Base-by-base conservation (phyloP, 2,329 filamentous ascomycete genomes). In the Colletotrichum incanum region DNA sequence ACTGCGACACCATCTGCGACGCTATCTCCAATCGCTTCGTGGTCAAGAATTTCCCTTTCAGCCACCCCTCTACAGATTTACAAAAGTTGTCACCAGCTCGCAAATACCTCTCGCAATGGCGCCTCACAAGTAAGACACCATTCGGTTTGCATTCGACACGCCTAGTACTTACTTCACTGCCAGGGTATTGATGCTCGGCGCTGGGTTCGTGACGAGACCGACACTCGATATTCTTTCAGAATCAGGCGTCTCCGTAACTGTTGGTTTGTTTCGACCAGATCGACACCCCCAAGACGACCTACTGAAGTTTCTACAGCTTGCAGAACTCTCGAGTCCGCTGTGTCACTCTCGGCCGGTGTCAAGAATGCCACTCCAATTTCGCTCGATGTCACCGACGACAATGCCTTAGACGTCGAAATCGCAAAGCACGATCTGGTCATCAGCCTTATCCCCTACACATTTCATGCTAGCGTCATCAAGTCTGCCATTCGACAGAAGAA, bases 401-500 rank as follows among this genome's bases (percentile, higher is more conserved):
- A 87, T 69, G 94, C 93, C 43, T 91, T 98, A 68, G 95, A 98
- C 78, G 90, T 91, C 63, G 94, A 91, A 79, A 89, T 98, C n/a
- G 91, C 88, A 79, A 91, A 96, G 87, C 88, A 93, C 81, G 93
- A 96, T 81, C 84, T 97, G 14, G 91, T 93, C 80, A 93, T 95
- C 81, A 90, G 86, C 79, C 83, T 98, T 83, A 98, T 98, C 78
- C 96, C 96, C 59, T 98, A 98, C 86, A 97, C 91, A 71, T 94
- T 91, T 89, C 95, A 97, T 83, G 93, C 93, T 56, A 87, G 89
- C 67, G 95, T 98, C 78, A 97, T 98, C 90, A 96, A 97, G 89
- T 92, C 93, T 45, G 96, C 94, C 75, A 98, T 98, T 84, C 90
- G 92, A 78, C 90, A 92, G 79, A 98, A 98, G 93, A 97, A 96